These are phyloP conservation scores for Botrytis tulipae DNA, from an alignment of 2,329 filamentous ascomycete species.

Conservation along the genomic window DNA sequence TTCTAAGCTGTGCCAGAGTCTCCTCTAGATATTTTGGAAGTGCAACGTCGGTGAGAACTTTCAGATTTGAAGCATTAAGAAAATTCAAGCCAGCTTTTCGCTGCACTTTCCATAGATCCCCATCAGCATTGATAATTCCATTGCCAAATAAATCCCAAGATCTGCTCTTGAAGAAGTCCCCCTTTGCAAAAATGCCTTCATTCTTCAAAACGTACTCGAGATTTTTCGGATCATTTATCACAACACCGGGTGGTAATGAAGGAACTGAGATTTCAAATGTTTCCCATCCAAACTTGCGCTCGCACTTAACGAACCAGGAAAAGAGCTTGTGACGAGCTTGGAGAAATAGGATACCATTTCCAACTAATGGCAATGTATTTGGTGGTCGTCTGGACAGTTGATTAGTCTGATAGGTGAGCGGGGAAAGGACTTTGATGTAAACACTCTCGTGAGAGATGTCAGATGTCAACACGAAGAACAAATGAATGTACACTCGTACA, in stretches of 20 bases:
- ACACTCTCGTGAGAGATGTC: not conserved
- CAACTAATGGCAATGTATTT: constrained; percentile 49
- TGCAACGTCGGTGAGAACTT: constrained; percentile 54
- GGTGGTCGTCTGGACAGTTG: constrained; percentile 33
- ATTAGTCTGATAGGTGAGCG: not conserved
- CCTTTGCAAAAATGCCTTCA: constrained; percentile 60
- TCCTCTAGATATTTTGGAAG: constrained; percentile 54
- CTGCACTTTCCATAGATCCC: constrained; percentile 61
- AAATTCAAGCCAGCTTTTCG: constrained; percentile 61
- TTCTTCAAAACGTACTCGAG: constrained; percentile 63
- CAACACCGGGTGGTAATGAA: constrained; percentile 59
- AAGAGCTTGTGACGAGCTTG: constrained; percentile 59
- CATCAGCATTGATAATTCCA: constrained; percentile 66
- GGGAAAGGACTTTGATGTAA: too few species aligned
- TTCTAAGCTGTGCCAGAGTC: constrained; percentile 43
- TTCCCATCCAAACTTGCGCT: constrained; percentile 55
- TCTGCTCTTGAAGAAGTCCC: constrained; percentile 58
- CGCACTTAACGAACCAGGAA: constrained; percentile 60
- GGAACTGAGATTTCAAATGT: constrained; percentile 63
- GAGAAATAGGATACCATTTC: constrained; percentile 61
- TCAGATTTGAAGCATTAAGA: constrained; percentile 56
- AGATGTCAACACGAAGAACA: not conserved
- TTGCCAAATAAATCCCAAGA: constrained; percentile 63
- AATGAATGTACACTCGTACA: not conserved
- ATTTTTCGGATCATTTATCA: constrained; percentile 60